These are phyloP conservation scores for Thuidium tamariscinum DNA, from an alignment of 225 moss, liverwort and hornwort species.

Conservation along the genomic window DNA sequence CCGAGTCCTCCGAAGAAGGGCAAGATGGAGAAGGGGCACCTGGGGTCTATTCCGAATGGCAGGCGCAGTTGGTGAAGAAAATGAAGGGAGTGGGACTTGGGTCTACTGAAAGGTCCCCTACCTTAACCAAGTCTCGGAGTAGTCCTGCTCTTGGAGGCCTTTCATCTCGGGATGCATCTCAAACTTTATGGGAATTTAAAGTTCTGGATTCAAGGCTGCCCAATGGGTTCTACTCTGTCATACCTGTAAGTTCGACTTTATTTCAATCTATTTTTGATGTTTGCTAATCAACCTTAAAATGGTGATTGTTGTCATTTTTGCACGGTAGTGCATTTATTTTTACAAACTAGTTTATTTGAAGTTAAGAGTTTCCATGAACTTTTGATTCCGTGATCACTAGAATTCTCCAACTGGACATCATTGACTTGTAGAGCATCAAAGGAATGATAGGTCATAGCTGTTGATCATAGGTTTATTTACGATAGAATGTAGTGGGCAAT, in stretches of 20 bases:
- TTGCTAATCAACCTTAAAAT: background rate
- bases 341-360: background rate
- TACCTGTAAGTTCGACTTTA: slow-evolving; percentile 61
- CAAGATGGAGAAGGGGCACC: slow-evolving; percentile 33
- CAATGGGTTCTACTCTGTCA: slow-evolving; percentile 89
- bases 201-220: slow-evolving; percentile 71
- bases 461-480: background rate
- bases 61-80: slow-evolving; percentile 42
- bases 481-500: background rate
- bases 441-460: background rate
- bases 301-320: background rate
- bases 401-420: background rate
- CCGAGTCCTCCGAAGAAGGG: slow-evolving; percentile 30
- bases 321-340: background rate
- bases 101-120: slow-evolving; percentile 35
- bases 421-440: background rate
- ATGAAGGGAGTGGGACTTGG: slow-evolving; percentile 56
- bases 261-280: background rate
- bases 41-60: slow-evolving; percentile 44
- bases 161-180: slow-evolving; percentile 71
- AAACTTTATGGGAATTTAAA: slow-evolving; percentile 87
- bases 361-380: background rate
- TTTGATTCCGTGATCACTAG: background rate
- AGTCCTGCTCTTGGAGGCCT: slow-evolving; percentile 62
- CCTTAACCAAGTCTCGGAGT: slow-evolving; percentile 53